These are phyloP conservation scores for Straminergon stramineum DNA, from an alignment of 225 moss, liverwort and hornwort species.

Conservation along the genomic window DNA sequence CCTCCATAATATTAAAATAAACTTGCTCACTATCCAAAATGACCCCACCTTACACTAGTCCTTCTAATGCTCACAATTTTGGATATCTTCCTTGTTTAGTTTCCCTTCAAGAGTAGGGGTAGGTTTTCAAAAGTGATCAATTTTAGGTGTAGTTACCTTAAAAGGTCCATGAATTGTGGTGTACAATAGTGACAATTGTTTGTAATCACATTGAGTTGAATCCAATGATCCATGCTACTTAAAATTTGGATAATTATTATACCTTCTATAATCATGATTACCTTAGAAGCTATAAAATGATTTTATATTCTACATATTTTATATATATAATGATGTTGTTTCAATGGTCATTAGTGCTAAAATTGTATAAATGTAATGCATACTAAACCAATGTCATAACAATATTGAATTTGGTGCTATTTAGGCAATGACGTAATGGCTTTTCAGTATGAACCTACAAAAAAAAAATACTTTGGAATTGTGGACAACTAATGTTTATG, in stretches of 20 bases:
- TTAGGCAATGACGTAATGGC: background rate
- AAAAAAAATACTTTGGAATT: background rate
- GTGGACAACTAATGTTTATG: background rate
- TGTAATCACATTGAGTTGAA: background rate
- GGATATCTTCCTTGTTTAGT: too few species aligned
- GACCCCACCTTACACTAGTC: too few species aligned
- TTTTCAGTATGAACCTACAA: background rate
- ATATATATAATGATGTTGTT: background rate
- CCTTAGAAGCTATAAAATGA: background rate
- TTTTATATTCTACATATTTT: background rate
- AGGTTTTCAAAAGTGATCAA: too few species aligned
- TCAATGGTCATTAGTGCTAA: background rate
- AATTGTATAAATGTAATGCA: background rate
- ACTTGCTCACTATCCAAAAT: too few species aligned
- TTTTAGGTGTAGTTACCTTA: too few species aligned
- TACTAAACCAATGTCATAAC: background rate
- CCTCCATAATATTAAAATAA: too few species aligned
- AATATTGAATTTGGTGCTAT: background rate
- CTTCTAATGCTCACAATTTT: too few species aligned
- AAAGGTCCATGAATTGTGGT: too few species aligned
- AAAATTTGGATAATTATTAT: background rate
- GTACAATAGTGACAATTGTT: background rate
- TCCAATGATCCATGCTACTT: background rate
- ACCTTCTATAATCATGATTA: background rate
- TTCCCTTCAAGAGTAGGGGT: too few species aligned